These are phyloP conservation scores for Apocynum venetum DNA, from an alignment of 257 asterid genomes.

Conservation along the genomic window DNA sequence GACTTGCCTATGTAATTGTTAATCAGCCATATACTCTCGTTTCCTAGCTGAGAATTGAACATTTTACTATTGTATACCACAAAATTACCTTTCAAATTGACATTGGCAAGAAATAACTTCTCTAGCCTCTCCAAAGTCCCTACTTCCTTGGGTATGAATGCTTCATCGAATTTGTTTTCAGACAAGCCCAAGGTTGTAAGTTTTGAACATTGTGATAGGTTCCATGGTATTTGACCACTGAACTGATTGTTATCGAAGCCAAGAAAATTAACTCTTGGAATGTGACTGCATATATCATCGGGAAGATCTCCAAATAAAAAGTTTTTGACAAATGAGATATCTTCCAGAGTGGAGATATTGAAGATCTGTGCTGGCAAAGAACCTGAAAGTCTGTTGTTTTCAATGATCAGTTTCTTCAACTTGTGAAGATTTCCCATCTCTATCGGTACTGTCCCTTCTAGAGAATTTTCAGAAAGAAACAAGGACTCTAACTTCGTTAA, in stretches of 20 bases:
- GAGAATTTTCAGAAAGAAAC: no score
- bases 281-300: constrained; percentile 1
- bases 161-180: constrained; percentile 22
- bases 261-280: neutral
- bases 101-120: constrained; percentile 8
- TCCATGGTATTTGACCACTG: constrained; percentile 12
- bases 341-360: constrained; percentile 18
- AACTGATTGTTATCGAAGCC: neutral
- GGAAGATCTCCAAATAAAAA: constrained; percentile 16
- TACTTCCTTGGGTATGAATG: constrained; percentile 17
- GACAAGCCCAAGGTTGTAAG: constrained; percentile 10
- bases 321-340: neutral
- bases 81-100: neutral
- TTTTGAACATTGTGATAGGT: constrained; percentile 12
- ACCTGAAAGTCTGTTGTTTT: constrained; percentile 9
- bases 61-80: neutral
- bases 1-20: no score
- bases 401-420: neutral
- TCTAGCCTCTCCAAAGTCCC: constrained; percentile 19
- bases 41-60: no score
- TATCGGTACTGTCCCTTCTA: constrained; percentile 26
- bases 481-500: no score
- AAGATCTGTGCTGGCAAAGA: constrained; percentile 9
- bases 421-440: constrained; percentile 27
- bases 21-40: no score